Percentiles rank a stretch among this genome's conserved stretches.
Evolutionary conservation across 2,329 filamentous ascomycete genomes (phyloP).

Genomic region (Triangularia setosa): DNA sequence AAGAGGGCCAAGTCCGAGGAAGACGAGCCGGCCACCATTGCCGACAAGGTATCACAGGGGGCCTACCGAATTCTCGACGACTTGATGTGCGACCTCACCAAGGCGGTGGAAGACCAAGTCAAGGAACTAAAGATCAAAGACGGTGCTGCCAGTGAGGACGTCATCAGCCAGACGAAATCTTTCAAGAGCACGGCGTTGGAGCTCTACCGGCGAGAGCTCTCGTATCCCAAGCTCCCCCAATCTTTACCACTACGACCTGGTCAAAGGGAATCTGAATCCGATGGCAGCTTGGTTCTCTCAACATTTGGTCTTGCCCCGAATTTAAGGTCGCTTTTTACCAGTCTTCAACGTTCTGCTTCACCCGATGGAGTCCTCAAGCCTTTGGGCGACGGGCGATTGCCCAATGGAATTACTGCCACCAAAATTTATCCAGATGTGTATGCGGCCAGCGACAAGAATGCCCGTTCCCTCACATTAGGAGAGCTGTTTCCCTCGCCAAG

Average conservation of each 20-base stretch:
- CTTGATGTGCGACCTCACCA: slow-evolving; percentile 54
- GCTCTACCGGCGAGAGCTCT: slow-evolving; percentile 58
- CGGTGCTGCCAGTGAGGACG: slow-evolving; percentile 31
- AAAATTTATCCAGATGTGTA: slow-evolving; percentile 52
- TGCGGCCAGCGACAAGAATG: slow-evolving; percentile 41
- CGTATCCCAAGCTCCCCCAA: slow-evolving; percentile 43
- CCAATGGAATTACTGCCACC: slow-evolving; percentile 68
- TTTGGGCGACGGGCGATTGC: slow-evolving; percentile 63
- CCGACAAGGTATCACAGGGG: slow-evolving; percentile 50
- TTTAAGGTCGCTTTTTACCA: slow-evolving; percentile 80
- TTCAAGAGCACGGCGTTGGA: slow-evolving; percentile 62
- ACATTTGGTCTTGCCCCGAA: slow-evolving; percentile 71
- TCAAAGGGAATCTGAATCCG: slow-evolving; percentile 36
- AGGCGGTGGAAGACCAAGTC: slow-evolving; percentile 34
- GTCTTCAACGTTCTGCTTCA: slow-evolving; percentile 49
- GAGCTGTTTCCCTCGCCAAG: slow-evolving; percentile 69
- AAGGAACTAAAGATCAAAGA: slow-evolving; percentile 42
- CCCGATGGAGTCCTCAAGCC: slow-evolving; percentile 34
- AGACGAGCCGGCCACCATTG: slow-evolving; percentile 46
- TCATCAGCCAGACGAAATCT: slow-evolving; percentile 44
- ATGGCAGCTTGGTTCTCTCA: slow-evolving; percentile 63
- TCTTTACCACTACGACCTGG: slow-evolving; percentile 35
- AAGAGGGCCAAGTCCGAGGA: slow-evolving; percentile 57
- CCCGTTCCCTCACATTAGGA: slow-evolving; percentile 61
- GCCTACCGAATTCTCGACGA: slow-evolving; percentile 61